These are phyloP conservation scores for Rhododendron griersonianum DNA, from an alignment of 148 eudicot genomes.

Conservation along the genomic window DNA sequence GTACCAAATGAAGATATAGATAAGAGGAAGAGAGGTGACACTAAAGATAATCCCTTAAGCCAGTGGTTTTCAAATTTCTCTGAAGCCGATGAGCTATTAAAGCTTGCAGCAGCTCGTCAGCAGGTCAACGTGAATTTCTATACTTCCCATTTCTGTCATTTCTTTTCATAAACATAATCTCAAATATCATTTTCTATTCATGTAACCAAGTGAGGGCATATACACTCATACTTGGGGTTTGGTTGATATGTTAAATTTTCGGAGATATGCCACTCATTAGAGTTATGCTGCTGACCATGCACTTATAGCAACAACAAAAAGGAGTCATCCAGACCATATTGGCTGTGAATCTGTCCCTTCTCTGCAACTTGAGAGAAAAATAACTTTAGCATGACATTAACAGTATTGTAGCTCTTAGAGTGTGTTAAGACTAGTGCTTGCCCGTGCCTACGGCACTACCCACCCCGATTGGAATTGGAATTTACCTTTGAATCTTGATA, in stretches of 20 bases:
- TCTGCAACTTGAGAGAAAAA: neutral
- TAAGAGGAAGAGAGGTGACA: slow-evolving; percentile 42
- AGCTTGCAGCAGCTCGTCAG: slow-evolving; percentile 65
- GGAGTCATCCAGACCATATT: neutral
- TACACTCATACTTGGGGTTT: neutral
- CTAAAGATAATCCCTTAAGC: slow-evolving; percentile 40
- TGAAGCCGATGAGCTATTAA: slow-evolving; percentile 61
- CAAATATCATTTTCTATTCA: neutral
- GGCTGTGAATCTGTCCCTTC: neutral
- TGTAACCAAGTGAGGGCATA: neutral
- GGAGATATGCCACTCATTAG: neutral
- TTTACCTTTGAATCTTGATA: too few relatives aligned
- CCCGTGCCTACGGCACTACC: too few relatives aligned
- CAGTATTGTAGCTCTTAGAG: neutral
- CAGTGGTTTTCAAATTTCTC: slow-evolving; percentile 55
- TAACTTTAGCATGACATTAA: neutral
- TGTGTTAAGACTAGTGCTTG: too few relatives aligned
- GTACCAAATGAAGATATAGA: slow-evolving; percentile 39
- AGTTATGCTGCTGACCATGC: neutral
- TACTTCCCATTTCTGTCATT: neutral
- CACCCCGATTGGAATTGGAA: too few relatives aligned
- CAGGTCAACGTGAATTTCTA: slow-evolving; percentile 39
- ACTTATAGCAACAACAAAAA: neutral
- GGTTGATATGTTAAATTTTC: neutral
- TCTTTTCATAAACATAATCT: neutral